Evolutionary conservation across 345 rosid species (phyloP).

Genomic region (Salix udensis): DNA sequence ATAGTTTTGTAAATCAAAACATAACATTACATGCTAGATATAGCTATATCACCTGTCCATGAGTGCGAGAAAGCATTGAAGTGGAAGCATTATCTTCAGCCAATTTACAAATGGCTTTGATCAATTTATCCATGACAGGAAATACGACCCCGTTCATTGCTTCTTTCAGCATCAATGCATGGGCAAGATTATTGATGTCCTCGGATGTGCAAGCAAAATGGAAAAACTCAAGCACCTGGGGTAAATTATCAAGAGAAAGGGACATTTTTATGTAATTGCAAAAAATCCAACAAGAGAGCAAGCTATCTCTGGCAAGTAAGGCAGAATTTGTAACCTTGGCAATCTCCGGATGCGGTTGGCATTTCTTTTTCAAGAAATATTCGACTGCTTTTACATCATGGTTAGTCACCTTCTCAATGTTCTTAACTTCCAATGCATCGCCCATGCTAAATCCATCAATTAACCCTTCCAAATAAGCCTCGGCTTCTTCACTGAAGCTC

Average conservation of each 20-base stretch:
- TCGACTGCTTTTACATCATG: conserved; percentile 98
- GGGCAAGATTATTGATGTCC: conserved; percentile 92
- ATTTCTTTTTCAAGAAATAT: conserved; percentile 84
- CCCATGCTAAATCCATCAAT: conserved; percentile 58
- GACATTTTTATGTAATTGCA: neutral
- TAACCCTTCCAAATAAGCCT: conserved; percentile 54
- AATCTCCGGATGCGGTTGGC: conserved; percentile 75
- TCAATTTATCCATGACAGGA: conserved; percentile 73
- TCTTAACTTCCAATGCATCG: conserved; percentile 76
- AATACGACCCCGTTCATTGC: conserved; percentile 52
- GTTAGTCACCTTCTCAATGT: conserved; percentile 77
- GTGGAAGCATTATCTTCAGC: conserved; percentile 62
- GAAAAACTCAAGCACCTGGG: conserved; percentile 88
- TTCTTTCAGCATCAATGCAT: conserved; percentile 86
- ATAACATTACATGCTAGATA: neutral
- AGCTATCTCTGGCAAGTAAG: neutral
- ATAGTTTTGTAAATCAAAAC: neutral
- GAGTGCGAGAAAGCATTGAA: conserved; percentile 96
- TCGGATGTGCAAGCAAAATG: conserved; percentile 97
- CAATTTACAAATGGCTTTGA: conserved; percentile 48
- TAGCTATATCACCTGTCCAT: conserved; percentile 72
- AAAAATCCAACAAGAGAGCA: neutral
- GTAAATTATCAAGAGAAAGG: neutral
- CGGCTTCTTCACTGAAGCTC: conserved; percentile 66
- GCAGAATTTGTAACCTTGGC: conserved; percentile 44